These are phyloP conservation scores for Solanum phureja DNA, from an alignment of 257 asterid genomes.

Conservation along the genomic window DNA sequence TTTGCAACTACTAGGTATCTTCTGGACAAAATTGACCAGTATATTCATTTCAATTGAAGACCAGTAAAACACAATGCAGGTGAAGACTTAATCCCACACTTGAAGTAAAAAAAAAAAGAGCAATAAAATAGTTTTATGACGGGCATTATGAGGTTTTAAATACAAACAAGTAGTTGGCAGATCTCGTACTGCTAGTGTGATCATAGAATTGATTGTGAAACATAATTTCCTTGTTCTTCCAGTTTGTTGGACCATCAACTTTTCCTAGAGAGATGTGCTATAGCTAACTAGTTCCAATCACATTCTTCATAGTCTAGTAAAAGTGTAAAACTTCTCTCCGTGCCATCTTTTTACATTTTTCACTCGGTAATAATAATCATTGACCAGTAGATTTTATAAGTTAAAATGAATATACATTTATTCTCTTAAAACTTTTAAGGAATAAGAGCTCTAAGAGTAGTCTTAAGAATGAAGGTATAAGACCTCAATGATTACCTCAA, in stretches of 20 bases:
- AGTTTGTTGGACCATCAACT: not conserved
- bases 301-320: not conserved
- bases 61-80: not conserved
- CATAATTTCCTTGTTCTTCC: not conserved
- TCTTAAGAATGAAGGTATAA: not conserved
- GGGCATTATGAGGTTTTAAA: not conserved
- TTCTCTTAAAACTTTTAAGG: not conserved
- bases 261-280: not conserved
- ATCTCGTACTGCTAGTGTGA: not conserved
- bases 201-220: not conserved
- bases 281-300: not conserved
- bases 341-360: not conserved
- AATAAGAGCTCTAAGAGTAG: not conserved
- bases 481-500: not conserved
- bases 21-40: not conserved
- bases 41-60: not conserved
- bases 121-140: not conserved
- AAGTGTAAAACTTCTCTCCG: not conserved
- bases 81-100: not conserved
- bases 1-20: not conserved
- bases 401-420: not conserved
- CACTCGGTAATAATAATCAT: not conserved
- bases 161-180: not conserved
- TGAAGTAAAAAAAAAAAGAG: not conserved
- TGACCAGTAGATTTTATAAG: not conserved